These are phyloP conservation scores for Backusella tuberculispora DNA, from an alignment of 192 early-diverging fungal genomes.

Conservation along the genomic window DNA sequence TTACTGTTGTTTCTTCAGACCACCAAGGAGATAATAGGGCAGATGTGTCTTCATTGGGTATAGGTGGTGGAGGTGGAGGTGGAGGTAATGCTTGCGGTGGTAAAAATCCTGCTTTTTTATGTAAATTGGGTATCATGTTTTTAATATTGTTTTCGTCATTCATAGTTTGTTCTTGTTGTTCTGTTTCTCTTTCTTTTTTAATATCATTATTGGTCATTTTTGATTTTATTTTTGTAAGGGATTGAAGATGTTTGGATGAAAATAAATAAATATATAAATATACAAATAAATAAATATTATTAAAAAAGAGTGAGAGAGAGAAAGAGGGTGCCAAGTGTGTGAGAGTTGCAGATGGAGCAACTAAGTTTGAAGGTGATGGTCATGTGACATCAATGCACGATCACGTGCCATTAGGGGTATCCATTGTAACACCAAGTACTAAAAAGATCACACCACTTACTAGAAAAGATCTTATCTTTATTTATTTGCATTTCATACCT, in stretches of 20 bases:
- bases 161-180: background rate
- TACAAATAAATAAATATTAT: background rate
- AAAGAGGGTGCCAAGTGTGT: background rate
- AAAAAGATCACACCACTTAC: conserved; percentile 4
- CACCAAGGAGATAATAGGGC: conserved; percentile 35
- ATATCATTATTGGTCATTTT: background rate
- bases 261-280: too few species aligned
- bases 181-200: background rate
- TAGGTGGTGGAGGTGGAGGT: conserved; percentile 19
- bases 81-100: conserved; percentile 22
- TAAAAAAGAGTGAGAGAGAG: background rate
- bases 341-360: background rate
- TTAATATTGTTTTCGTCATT: background rate
- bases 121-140: background rate
- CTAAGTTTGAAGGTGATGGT: background rate
- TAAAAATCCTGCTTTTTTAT: conserved; percentile 18
- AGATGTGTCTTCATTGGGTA: conserved; percentile 21
- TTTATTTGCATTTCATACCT: background rate
- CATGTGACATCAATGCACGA: conserved; percentile 10
- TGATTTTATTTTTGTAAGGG: background rate
- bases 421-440: too few species aligned
- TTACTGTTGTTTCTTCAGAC: conserved; percentile 22
- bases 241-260: too few species aligned
- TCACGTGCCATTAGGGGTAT: background rate
- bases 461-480: conserved; percentile 8